Evolutionary conservation across 352 stramenopile species (phyloP).

Genomic region (Phytophthora crassamura): DNA sequence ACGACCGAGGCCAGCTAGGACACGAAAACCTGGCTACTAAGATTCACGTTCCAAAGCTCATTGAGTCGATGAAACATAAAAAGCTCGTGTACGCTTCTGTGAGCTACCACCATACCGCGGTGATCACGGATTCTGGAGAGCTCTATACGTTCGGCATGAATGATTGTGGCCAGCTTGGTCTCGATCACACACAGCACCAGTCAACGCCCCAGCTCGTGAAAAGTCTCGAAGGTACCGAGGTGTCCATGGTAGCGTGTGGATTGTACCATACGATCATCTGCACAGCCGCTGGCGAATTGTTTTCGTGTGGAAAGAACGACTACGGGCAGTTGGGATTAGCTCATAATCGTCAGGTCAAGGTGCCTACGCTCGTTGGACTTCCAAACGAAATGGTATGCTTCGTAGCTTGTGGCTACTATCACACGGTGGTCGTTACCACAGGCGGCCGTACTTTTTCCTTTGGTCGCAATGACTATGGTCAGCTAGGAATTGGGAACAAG

Average conservation of each 20-base stretch:
- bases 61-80: conserved; percentile 86
- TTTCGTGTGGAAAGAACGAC: conserved; percentile 89
- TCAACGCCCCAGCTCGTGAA: conserved; percentile 81
- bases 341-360: conserved; percentile 82
- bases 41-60: conserved; percentile 84
- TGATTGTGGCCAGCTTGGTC: conserved; percentile 85
- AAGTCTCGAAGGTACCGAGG: conserved; percentile 68
- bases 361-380: conserved; percentile 59
- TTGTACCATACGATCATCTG: conserved; percentile 88
- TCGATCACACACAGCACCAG: conserved; percentile 84
- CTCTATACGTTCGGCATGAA: conserved; percentile 92
- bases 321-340: conserved; percentile 85
- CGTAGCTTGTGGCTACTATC: conserved; percentile 89
- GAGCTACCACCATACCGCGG: conserved; percentile 87
- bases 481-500: conserved; percentile 87
- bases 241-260: conserved; percentile 82
- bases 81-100: conserved; percentile 82
- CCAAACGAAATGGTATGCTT: conserved; percentile 82
- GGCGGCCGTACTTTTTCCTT: conserved; percentile 78
- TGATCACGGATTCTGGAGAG: conserved; percentile 76
- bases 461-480: conserved; percentile 89
- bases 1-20: conserved; percentile 85
- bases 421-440: conserved; percentile 77
- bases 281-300: conserved; percentile 70
- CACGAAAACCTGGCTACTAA: conserved; percentile 89